These are phyloP conservation scores for Candida ipomoeae DNA, from an alignment of 805 yeast species.

Conservation along the genomic window DNA sequence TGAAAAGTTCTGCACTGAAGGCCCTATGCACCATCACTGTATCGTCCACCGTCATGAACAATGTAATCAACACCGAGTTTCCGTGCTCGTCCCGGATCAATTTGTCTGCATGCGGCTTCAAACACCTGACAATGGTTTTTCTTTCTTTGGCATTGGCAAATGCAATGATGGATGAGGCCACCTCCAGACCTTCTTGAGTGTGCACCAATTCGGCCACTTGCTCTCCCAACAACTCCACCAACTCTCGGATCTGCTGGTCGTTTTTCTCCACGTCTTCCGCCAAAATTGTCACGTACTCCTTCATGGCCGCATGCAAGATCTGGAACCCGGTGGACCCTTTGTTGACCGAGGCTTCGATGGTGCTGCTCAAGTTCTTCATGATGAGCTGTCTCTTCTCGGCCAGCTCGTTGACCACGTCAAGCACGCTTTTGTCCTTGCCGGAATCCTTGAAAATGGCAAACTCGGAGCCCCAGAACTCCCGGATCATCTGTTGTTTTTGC, in stretches of 20 bases:
- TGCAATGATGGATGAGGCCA: slow-evolving; percentile 77
- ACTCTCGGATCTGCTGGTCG: slow-evolving; percentile 66
- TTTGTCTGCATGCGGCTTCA: slow-evolving; percentile 72
- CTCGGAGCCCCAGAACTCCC: slow-evolving; percentile 96
- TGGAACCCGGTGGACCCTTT: slow-evolving; percentile 97
- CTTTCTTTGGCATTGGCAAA: slow-evolving; percentile 90
- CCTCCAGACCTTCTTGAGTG: slow-evolving; percentile 91
- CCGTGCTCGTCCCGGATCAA: slow-evolving; percentile 85
- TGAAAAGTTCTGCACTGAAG: slow-evolving; percentile 53
- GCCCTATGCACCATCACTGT: slow-evolving; percentile 78
- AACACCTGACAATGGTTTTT: slow-evolving; percentile 65
- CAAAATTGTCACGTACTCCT: slow-evolving; percentile 73
- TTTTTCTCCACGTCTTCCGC: slow-evolving; percentile 43
- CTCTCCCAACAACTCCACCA: slow-evolving; percentile 77
- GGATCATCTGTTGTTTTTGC: slow-evolving; percentile 85
- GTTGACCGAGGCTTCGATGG: slow-evolving; percentile 85
- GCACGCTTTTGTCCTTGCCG: slow-evolving; percentile 57
- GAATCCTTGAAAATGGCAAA: slow-evolving; percentile 84
- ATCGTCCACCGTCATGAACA: slow-evolving; percentile 88
- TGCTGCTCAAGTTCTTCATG: slow-evolving; percentile 70
- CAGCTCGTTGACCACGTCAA: slow-evolving; percentile 61
- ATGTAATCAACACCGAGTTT: slow-evolving; percentile 69
- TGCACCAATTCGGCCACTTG: slow-evolving; percentile 94
- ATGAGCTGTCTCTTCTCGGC: slow-evolving; percentile 77
- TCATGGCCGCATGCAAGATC: slow-evolving; percentile 93